Conservation (phyloP, 164 flowering plant genomes). For the Vitis riparia region DNA sequence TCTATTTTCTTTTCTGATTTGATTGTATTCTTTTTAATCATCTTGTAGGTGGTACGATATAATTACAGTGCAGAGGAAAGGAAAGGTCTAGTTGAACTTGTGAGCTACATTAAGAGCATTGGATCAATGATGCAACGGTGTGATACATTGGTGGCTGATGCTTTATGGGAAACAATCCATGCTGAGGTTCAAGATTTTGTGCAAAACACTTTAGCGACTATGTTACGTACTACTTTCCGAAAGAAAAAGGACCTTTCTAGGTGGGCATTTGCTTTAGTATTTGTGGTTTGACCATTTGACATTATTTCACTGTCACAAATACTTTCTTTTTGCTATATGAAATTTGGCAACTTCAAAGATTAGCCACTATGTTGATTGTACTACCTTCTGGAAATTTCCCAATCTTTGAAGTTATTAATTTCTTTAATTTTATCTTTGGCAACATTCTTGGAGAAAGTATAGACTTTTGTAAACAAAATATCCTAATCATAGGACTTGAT, state of each 20-base stretch:
- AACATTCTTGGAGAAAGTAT: too few relatives aligned
- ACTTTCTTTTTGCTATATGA: too few relatives aligned
- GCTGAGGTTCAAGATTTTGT: conserved; percentile 99
- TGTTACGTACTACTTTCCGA: conserved; percentile 92
- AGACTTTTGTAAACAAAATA: too few relatives aligned
- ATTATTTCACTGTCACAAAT: too few relatives aligned
- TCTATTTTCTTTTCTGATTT: background rate
- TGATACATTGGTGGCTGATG: conserved; percentile 90
- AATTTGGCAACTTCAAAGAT: too few relatives aligned
- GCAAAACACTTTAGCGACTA: conserved; percentile 85
- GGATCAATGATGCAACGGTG: conserved; percentile 91
- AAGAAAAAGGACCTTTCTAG: conserved; percentile 96
- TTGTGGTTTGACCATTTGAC: background rate
- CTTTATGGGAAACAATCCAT: conserved; percentile 97
- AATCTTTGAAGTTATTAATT: too few relatives aligned
- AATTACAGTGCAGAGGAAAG: conserved; percentile 89
- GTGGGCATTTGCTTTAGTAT: conserved; percentile 30
- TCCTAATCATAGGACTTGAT: too few relatives aligned
- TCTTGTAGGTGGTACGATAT: conserved; percentile 84
- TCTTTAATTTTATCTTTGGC: too few relatives aligned
- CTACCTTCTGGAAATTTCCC: too few relatives aligned
- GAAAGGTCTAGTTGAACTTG: conserved; percentile 84
- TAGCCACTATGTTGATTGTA: too few relatives aligned
- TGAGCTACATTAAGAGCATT: conserved; percentile 84
- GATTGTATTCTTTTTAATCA: background rate